Base-by-base conservation (phyloP, 352 stramenopile genomes). In the Pythium rhizo-oryzae region DNA sequence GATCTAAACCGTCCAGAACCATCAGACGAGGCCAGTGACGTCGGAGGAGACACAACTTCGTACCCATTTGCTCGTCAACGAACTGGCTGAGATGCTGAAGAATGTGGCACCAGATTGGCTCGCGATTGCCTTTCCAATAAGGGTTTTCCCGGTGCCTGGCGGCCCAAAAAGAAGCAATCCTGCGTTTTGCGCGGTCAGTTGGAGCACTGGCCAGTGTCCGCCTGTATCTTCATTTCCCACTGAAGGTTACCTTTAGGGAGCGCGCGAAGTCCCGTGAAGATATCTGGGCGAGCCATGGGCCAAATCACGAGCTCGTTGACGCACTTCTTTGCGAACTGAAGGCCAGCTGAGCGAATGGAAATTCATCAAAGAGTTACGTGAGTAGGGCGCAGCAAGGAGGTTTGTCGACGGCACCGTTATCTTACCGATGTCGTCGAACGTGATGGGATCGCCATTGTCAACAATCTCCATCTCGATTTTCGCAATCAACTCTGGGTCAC, bases 111-210 rank as follows among this genome's bases (percentile, higher is more conserved):
- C 92, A 43, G 88, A 98, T 76, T 99, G 90, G 70, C 97, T 97
- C 19, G 98, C 98, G 74, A 99, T 99, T 0, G 98, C 98, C 78
- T 99, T 99, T 50, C 97, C 98, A 62, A 99, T 99, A 53, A 99
- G 70, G 4, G 97, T 99, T 85, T 99, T 99, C 33, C 98, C 90
- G 25, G 97, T 98, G 11, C 96, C 96, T 2, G 96, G 96, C 8
- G 96, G 96, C 1, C 97, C 96, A 74, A 98, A 99, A 8, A 99
- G 64, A 23, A 99, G 74, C n/a, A 99, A 75, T 16, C 97, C 97
- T 87, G 75, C 67, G 53, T 1, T 61, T 37, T 28, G 37, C 37
- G 37, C 1, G 37, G 37, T 18, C 15, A 9, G 15, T 2, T 43
- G 1, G 6, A 23, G 3, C n/a, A 9, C 8, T 11, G 19, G 15